These are phyloP conservation scores for Simplicillium aogashimaense DNA, from an alignment of 2,329 filamentous ascomycete genomes.

Conservation along the genomic window DNA sequence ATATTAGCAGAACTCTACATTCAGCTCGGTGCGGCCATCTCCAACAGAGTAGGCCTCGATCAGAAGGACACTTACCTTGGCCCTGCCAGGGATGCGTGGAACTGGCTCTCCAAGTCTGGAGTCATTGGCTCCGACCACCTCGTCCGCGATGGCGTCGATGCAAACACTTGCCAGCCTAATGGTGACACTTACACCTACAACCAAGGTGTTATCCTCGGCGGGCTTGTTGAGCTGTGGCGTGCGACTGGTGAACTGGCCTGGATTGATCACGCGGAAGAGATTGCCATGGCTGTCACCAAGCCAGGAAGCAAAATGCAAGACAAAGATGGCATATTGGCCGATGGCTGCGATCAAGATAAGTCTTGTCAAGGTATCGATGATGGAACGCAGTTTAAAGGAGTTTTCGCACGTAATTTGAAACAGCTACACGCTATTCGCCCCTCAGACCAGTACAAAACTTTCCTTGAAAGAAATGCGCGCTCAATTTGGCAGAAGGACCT, in stretches of 20 bases:
- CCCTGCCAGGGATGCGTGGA: slow-evolving; percentile 37
- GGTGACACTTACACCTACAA: slow-evolving; percentile 40
- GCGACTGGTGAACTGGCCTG: slow-evolving; percentile 27
- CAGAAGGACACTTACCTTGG: slow-evolving; percentile 30
- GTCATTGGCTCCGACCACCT: slow-evolving; percentile 38
- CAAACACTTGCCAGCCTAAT: slow-evolving; percentile 19
- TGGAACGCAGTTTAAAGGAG: slow-evolving; percentile 54
- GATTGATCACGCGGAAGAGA: slow-evolving; percentile 27
- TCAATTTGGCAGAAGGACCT: slow-evolving; percentile 8
- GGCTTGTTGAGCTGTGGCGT: slow-evolving; percentile 36
- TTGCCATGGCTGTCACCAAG: slow-evolving; percentile 41
- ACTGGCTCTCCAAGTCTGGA: slow-evolving; percentile 39
- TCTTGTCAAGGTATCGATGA: slow-evolving; percentile 31
- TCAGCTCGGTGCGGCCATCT: slow-evolving; percentile 40
- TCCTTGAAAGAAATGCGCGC: slow-evolving; percentile 7
- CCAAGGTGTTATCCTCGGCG: slow-evolving; percentile 32
- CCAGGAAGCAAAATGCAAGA: slow-evolving; percentile 21
- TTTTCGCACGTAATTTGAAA: slow-evolving; percentile 6
- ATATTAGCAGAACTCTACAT: slow-evolving; percentile 36
- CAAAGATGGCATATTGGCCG: slow-evolving; percentile 37
- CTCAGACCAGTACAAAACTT: slow-evolving; percentile 4
- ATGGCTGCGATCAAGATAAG: slow-evolving; percentile 15
- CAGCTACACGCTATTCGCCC: slow-evolving; percentile 5
- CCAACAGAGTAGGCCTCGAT: slow-evolving; percentile 28
- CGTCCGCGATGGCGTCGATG: slow-evolving; percentile 42